Conservation (phyloP, 225 moss, liverwort and hornwort genomes). For the Polytrichum commune region DNA sequence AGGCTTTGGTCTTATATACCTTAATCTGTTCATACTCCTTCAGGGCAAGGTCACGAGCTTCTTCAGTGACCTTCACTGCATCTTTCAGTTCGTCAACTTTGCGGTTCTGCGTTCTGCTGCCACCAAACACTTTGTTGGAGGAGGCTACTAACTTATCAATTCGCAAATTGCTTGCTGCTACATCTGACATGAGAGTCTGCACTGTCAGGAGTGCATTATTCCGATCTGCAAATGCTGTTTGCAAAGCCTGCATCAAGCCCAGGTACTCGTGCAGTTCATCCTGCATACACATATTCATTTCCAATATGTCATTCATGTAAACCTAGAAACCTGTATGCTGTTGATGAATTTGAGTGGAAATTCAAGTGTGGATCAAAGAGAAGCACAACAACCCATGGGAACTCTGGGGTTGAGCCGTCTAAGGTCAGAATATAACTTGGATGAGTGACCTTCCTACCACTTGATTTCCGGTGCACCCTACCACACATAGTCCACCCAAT, state of each 20-base stretch:
- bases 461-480: too few relatives aligned
- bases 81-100: conserved; percentile 65
- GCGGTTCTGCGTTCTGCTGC: conserved; percentile 45
- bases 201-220: conserved; percentile 63
- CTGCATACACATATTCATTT: conserved; percentile 17
- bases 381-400: too few relatives aligned
- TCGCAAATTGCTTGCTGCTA: conserved; percentile 41
- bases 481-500: too few relatives aligned
- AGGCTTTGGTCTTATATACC: conserved; percentile 14
- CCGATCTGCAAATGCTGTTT: conserved; percentile 57
- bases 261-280: conserved; percentile 70
- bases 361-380: too few relatives aligned
- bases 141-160: conserved; percentile 53
- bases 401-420: too few relatives aligned
- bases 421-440: too few relatives aligned
- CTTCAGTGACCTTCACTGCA: conserved; percentile 41
- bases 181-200: conserved; percentile 58
- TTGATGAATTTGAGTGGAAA: too few relatives aligned
- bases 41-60: conserved; percentile 48
- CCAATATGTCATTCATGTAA: background rate
- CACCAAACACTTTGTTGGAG: conserved; percentile 63
- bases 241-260: conserved; percentile 70
- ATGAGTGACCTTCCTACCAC: too few relatives aligned
- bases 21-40: conserved; percentile 69
- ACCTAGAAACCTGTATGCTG: too few relatives aligned